These are phyloP conservation scores for Clonostachys byssicola DNA, from an alignment of 2,329 filamentous ascomycete species.

Conservation along the genomic window DNA sequence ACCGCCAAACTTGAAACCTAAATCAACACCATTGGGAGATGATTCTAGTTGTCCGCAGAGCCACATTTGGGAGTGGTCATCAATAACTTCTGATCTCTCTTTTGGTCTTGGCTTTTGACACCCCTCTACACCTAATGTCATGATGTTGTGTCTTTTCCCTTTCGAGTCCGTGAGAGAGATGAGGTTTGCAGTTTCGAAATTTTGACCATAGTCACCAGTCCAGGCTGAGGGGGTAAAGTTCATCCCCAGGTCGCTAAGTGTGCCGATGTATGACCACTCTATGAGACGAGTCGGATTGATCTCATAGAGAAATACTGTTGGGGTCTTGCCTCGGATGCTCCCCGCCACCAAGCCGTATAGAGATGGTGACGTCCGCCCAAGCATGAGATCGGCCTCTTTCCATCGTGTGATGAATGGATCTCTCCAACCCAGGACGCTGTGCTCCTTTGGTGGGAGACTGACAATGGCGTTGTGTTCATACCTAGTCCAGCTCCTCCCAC, in stretches of 20 bases:
- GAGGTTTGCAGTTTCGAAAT: constrained; percentile 46
- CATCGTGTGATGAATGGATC: constrained; percentile 24
- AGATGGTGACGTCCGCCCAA: constrained; percentile 8
- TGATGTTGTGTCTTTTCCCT: constrained; percentile 19
- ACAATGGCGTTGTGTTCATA: constrained; percentile 21
- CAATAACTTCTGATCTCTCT: constrained; percentile 29
- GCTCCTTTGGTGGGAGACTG: constrained; percentile 15
- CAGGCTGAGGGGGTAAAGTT: constrained; percentile 30
- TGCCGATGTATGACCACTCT: constrained; percentile 38
- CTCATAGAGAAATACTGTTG: constrained; percentile 40
- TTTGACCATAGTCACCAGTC: constrained; percentile 43
- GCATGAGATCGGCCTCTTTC: constrained; percentile 15
- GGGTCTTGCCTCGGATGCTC: constrained; percentile 31
- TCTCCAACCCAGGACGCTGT: constrained; percentile 22
- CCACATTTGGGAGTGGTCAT: constrained; percentile 19
- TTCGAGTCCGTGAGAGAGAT: constrained; percentile 27
- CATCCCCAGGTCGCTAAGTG: constrained; percentile 30
- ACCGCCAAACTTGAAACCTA: constrained; percentile 28
- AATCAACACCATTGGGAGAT: constrained; percentile 18
- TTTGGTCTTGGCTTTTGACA: constrained; percentile 19
- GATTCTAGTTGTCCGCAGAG: constrained; percentile 9
- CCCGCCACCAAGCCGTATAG: constrained; percentile 45
- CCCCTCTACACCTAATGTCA: constrained; percentile 21
- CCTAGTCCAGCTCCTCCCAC: constrained; percentile 25
- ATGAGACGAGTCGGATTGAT: constrained; percentile 30